Conservation (phyloP, 192 early-diverging fungal genomes). For the Thoreauomyces humboldtii region DNA sequence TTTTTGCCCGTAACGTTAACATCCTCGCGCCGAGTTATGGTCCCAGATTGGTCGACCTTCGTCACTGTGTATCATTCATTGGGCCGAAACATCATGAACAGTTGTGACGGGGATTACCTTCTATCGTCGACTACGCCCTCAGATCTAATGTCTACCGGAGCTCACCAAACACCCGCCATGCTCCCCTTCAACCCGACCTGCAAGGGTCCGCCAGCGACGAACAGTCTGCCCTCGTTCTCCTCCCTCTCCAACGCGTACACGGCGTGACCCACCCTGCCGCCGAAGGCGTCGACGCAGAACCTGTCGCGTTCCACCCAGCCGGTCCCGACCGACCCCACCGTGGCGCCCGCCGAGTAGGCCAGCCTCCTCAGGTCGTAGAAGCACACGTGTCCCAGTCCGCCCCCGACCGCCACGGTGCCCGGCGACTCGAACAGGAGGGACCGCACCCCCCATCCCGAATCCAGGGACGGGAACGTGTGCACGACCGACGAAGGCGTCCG, state of each 20-base stretch:
- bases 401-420: conserved; percentile 55
- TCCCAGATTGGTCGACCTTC: no score
- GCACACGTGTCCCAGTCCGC: conserved; percentile 59
- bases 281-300: conserved; percentile 47
- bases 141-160: no score
- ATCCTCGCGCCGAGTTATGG: no score
- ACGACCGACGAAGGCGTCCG: conserved; percentile 35
- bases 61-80: no score
- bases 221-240: conserved; percentile 36
- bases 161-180: conserved; percentile 38
- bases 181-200: conserved; percentile 48
- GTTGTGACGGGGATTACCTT: no score
- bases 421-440: conserved; percentile 42
- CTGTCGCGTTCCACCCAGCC: conserved; percentile 54
- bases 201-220: conserved; percentile 66
- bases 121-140: no score
- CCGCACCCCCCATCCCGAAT: conserved; percentile 72
- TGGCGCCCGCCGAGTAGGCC: conserved; percentile 38
- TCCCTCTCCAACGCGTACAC: conserved; percentile 60
- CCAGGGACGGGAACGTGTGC: conserved; percentile 51
- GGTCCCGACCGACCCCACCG: conserved; percentile 37
- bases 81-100: no score
- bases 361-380: conserved; percentile 63
- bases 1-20: no score
- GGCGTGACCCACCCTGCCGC: conserved; percentile 53